phyloP scores from a whole-genome alignment of 768 basidiomycete species.

The Phanerodontia chrysosporium region DNA sequence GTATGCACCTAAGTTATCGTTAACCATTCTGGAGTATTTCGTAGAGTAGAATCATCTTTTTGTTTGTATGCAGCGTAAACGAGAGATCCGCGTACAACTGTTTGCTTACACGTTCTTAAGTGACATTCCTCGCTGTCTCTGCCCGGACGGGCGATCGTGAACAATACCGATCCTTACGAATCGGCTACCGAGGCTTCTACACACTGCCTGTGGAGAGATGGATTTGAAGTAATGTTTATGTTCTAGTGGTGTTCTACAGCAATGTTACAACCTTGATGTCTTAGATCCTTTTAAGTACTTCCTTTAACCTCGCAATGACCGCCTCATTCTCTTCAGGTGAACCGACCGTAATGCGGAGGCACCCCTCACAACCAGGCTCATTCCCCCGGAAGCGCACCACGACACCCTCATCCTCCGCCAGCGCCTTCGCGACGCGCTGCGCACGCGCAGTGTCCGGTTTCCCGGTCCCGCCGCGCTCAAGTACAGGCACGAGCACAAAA shows the following conservation, averaged over 20 bases:
- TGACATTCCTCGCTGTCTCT: no score
- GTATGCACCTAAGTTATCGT: neutral
- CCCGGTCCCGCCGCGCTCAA: conserved; percentile 38
- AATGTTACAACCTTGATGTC: no score
- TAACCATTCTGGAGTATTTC: neutral
- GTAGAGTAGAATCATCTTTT: neutral
- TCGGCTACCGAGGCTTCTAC: no score
- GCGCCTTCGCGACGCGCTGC: conserved; percentile 61
- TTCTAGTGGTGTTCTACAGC: no score
- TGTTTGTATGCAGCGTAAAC: no score
- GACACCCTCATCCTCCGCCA: conserved; percentile 83
- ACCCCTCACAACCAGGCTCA: conserved; percentile 83
- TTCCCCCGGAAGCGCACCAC: conserved; percentile 88
- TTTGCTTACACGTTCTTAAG: no score
- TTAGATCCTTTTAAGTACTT: conserved; percentile 38
- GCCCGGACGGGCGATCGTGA: no score
- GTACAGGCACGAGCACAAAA: conserved; percentile 79
- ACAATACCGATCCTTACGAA: no score
- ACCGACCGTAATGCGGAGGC: conserved; percentile 87
- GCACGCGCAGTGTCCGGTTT: conserved; percentile 60
- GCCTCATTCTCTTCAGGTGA: conserved; percentile 71
- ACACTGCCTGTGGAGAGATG: no score
- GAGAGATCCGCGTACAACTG: no score
- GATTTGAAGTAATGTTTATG: no score
- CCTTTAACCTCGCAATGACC: conserved; percentile 50